Evolutionary conservation across 768 basidiomycete genomes (phyloP).

Genomic region (Gymnopilus junonius): DNA sequence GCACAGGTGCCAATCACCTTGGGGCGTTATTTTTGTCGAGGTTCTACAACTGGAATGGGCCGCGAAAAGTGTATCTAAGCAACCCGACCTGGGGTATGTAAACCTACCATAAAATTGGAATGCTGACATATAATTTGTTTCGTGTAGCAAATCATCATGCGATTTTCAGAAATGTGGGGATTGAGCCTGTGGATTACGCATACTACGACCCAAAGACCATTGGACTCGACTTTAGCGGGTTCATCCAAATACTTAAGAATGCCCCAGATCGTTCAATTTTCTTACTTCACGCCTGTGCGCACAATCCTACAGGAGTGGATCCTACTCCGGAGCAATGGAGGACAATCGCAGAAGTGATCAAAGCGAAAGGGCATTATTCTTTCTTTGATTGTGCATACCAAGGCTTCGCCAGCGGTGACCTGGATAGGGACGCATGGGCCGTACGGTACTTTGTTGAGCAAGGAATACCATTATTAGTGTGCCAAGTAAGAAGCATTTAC

Average conservation of each 20-base stretch:
- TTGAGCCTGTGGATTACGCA: conserved; percentile 86
- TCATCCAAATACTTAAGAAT: conserved; percentile 58
- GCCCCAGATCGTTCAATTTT: conserved; percentile 84
- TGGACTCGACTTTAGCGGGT: conserved; percentile 78
- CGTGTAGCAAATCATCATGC: conserved; percentile 82
- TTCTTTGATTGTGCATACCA: conserved; percentile 98
- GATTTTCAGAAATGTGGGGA: conserved; percentile 89
- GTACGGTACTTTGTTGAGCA: conserved; percentile 84
- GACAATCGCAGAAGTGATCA: conserved; percentile 71
- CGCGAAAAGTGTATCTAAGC: conserved; percentile 81
- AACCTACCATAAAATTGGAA: conserved; percentile 2
- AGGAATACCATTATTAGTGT: conserved; percentile 79
- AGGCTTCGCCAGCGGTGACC: conserved; percentile 92
- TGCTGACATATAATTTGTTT: conserved; percentile 6
- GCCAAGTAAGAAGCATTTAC: conserved; percentile 66
- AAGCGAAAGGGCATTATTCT: conserved; percentile 77
- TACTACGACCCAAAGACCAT: conserved; percentile 94
- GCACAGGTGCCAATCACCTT: conserved; percentile 95
- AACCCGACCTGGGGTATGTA: conserved; percentile 92
- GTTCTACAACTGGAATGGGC: conserved; percentile 76
- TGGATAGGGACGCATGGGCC: conserved; percentile 91
- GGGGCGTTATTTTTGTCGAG: conserved; percentile 84
- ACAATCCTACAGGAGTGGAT: conserved; percentile 97
- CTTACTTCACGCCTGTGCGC: conserved; percentile 92
- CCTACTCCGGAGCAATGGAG: conserved; percentile 90